Percentiles rank a stretch among this genome's conserved stretches.
Conservation (phyloP, 495 filamentous ascomycete species). For the Podospora fimiseda region DNA sequence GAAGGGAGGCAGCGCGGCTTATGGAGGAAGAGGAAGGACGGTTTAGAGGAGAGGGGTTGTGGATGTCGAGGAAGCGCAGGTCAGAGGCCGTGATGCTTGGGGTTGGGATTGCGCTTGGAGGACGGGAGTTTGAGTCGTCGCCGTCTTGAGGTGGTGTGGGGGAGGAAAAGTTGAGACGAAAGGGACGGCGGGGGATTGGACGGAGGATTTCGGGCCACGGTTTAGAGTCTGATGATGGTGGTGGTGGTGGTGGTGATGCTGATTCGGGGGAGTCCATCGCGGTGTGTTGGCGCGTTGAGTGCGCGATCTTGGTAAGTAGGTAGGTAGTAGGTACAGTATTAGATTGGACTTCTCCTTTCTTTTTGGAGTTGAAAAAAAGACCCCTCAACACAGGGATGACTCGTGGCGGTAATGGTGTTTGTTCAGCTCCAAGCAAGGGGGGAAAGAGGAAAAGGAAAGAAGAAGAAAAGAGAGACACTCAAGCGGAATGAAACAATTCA, state of each 20-base stretch:
- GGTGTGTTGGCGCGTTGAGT: too few relatives aligned
- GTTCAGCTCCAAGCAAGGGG: too few relatives aligned
- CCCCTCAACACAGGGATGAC: too few relatives aligned
- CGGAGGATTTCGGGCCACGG: slow-evolving; percentile 28
- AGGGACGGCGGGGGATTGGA: slow-evolving; percentile 66
- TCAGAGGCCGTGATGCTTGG: slow-evolving; percentile 27
- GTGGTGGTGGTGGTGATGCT: background rate
- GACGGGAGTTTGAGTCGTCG: too few relatives aligned
- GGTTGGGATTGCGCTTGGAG: slow-evolving; percentile 7
- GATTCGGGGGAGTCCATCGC: background rate
- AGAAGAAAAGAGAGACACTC: too few relatives aligned
- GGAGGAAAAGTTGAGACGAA: slow-evolving; percentile 54
- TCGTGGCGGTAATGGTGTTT: too few relatives aligned
- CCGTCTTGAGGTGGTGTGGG: slow-evolving; percentile 41
- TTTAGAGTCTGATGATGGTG: background rate
- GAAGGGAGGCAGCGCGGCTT: slow-evolving; percentile 65
- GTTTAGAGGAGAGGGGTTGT: slow-evolving; percentile 9
- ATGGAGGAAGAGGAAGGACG: slow-evolving; percentile 17
- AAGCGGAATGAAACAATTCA: too few relatives aligned
- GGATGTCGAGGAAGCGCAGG: slow-evolving; percentile 33
- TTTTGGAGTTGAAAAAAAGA: too few relatives aligned
- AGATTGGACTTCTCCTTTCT: too few relatives aligned
- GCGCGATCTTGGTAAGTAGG: too few relatives aligned
- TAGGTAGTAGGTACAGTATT: too few relatives aligned
- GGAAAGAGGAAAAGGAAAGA: too few relatives aligned